Conservation (phyloP, 2,329 filamentous ascomycete species). For the Davidsoniella virescens region DNA sequence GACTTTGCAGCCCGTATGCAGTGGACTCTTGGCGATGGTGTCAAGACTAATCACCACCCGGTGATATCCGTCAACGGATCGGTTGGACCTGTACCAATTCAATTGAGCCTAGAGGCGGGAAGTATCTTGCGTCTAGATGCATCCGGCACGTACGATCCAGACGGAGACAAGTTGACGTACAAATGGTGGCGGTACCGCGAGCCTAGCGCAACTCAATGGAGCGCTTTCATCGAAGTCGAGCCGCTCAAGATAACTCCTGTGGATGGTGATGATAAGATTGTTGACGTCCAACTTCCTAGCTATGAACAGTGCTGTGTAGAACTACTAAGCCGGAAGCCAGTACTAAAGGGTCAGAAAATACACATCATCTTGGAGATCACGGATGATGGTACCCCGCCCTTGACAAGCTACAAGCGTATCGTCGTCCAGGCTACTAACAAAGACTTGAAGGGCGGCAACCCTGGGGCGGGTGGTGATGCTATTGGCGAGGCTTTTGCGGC, state of each 20-base stretch:
- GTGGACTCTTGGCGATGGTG: slow-evolving; percentile 21
- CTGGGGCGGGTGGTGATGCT: background rate
- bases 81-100: slow-evolving; percentile 21
- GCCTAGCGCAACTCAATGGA: slow-evolving; percentile 24
- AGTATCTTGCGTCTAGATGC: slow-evolving; percentile 28
- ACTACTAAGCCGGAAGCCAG: slow-evolving; percentile 21
- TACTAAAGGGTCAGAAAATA: slow-evolving; percentile 26
- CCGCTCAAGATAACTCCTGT: slow-evolving; percentile 20
- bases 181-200: slow-evolving; percentile 34
- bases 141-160: slow-evolving; percentile 29
- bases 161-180: slow-evolving; percentile 27
- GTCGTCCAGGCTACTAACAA: slow-evolving; percentile 21
- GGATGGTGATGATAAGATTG: slow-evolving; percentile 15
- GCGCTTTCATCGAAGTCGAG: slow-evolving; percentile 23
- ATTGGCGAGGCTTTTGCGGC: slow-evolving; percentile 1
- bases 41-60: slow-evolving; percentile 29
- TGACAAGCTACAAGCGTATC: slow-evolving; percentile 32
- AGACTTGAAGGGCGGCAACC: slow-evolving; percentile 17
- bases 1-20: slow-evolving; percentile 27
- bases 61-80: slow-evolving; percentile 27
- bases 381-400: slow-evolving; percentile 25
- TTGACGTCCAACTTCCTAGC: slow-evolving; percentile 24
- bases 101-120: slow-evolving; percentile 26
- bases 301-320: slow-evolving; percentile 25
- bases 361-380: slow-evolving; percentile 34